Percentiles rank a stretch among this genome's conserved stretches.
These are phyloP conservation scores for Euphorbia peplus DNA, from an alignment of 345 rosid genomes.

Conservation along the genomic window DNA sequence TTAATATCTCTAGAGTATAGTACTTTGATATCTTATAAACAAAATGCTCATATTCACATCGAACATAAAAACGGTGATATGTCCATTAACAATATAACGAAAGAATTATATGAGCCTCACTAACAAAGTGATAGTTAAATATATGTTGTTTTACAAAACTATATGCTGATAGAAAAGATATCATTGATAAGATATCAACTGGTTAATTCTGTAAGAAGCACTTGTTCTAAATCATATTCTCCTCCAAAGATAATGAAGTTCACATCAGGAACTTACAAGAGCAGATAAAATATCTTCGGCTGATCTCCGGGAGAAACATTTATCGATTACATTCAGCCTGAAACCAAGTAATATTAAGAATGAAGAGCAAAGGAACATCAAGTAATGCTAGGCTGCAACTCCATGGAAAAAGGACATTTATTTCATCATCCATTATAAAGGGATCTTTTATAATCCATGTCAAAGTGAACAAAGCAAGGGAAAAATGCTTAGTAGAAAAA, in stretches of 20 bases:
- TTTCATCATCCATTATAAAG: not conserved
- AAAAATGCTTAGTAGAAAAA: not conserved
- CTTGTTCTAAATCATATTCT: not conserved
- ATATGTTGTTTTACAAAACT: not conserved
- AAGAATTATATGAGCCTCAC: not conserved
- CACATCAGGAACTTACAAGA: slow-evolving; percentile 53
- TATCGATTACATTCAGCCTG: slow-evolving; percentile 74
- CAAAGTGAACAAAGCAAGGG: not conserved
- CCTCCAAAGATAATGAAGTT: not conserved
- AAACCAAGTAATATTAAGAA: slow-evolving; percentile 11
- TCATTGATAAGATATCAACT: not conserved
- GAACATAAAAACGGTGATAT: not conserved
- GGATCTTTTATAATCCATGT: not conserved
- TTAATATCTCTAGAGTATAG: not conserved
- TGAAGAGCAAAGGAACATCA: slow-evolving; percentile 2
- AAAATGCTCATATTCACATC: not conserved
- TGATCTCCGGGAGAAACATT: slow-evolving; percentile 70
- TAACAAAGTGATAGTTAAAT: not conserved
- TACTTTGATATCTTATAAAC: not conserved
- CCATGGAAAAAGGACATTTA: not conserved
- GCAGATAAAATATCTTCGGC: slow-evolving; percentile 79
- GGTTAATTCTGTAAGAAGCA: slow-evolving; percentile 7
- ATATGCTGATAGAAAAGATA: not conserved
- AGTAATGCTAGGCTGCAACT: slow-evolving; percentile 4
- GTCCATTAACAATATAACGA: not conserved